Percentiles rank a stretch among this genome's conserved stretches.
Conservation (phyloP, 1,284 basidiomycete species). For the Papiliotrema flavescens region DNA sequence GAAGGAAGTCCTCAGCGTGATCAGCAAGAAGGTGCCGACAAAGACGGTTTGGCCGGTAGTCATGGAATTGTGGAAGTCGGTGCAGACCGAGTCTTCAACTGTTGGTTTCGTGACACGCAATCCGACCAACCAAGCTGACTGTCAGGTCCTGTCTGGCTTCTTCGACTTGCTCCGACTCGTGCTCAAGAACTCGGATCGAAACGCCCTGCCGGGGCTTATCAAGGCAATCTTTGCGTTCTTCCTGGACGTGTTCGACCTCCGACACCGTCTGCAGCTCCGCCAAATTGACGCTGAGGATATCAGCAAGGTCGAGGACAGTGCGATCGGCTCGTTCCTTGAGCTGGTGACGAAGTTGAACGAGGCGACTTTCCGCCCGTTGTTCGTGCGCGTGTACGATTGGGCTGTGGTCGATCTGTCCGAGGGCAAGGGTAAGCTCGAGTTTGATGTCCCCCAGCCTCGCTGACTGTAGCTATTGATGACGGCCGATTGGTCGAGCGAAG, state of each 20-base stretch:
- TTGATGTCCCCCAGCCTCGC: background rate
- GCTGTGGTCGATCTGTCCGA: constrained; percentile 63
- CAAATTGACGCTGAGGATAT: constrained; percentile 48
- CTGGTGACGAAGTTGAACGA: constrained; percentile 93
- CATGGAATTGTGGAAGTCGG: constrained; percentile 47
- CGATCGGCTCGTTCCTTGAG: constrained; percentile 73
- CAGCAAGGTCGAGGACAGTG: constrained; percentile 48
- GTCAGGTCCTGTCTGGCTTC: constrained; percentile 51
- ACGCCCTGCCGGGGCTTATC: constrained; percentile 65
- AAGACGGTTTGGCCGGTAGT: constrained; percentile 66
- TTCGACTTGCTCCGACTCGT: constrained; percentile 65
- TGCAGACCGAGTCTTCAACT: constrained; percentile 28
- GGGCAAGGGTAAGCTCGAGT: constrained; percentile 52
- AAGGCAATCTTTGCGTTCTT: constrained; percentile 76
- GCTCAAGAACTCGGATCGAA: constrained; percentile 62
- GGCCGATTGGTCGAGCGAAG: constrained; percentile 49
- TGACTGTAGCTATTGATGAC: constrained; percentile 24
- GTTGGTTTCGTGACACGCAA: constrained; percentile 9
- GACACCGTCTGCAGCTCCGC: constrained; percentile 48
- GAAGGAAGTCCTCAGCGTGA: constrained; percentile 51
- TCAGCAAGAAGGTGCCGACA: constrained; percentile 66
- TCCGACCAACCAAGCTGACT: constrained; percentile 1
- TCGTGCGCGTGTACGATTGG: constrained; percentile 93
- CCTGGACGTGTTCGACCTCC: constrained; percentile 71
- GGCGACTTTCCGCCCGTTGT: constrained; percentile 84